Base-by-base conservation (phyloP, 768 basidiomycete species). In the Botryobasidium botryosum region DNA sequence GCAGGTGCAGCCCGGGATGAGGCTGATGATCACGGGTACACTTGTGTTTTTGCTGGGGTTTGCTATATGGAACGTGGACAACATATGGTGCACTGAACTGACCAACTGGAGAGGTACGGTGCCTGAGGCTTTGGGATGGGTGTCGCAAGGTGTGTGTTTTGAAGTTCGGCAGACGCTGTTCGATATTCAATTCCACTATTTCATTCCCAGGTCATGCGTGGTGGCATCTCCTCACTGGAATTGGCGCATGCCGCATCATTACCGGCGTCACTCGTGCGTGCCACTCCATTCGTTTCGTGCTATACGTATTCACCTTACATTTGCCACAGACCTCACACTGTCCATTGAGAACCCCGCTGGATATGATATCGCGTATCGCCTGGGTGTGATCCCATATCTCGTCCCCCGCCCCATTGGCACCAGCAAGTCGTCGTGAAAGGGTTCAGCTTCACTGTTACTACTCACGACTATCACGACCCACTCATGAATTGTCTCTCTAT, bases 51-150 rank as follows among this genome's bases (percentile, higher is more conserved):
- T 52, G 3, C n/a, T 51, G 0, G 62, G 59, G 0, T 63, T 63
- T 44, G 51, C 45, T 1, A 52, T 62, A 24, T 63, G 62, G 62
- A 63, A 63, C 44, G 10, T 39, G 37, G 62, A 63, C 44, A 63
- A 63, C 45, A 43, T 62, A 27, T 62, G 61, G 37, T 63, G 62
- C 44, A 46, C 49, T n/a, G 31, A 29, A 3, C 18, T 51, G 43
- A 51, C 50, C 21, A 26, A 24, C 17, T 35, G 44, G 21, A 48
- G 50, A 29, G 21, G 35, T 24, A 35, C 25, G 15, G 24, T 35
- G 15, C 44, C 47, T 5, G 47, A 48, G 25, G 12, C 38, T 13
- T 31, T 51, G 13, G 48, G 48, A 5, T 29, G 26, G 28, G 26
- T 51, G 15, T 48, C 50, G 3, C 50, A 51, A 42, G 50, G 48